Evolutionary conservation across 164 flowering plant species (phyloP).

Genomic region (Liriodendron chinense): DNA sequence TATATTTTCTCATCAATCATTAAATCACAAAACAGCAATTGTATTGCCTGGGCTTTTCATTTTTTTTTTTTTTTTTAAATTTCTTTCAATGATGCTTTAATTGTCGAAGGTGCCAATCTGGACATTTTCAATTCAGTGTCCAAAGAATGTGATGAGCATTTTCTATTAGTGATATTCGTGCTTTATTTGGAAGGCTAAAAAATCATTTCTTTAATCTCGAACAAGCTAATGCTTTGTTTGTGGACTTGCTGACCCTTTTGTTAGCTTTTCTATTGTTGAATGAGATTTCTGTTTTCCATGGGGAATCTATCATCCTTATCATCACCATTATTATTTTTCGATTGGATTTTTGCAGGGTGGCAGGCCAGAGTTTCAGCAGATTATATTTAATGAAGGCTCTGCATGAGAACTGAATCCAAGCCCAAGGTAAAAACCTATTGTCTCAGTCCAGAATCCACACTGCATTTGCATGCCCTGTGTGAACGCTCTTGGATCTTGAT

Average conservation of each 20-base stretch:
- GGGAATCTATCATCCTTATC: not conserved
- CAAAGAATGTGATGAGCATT: no score
- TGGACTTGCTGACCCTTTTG: not conserved
- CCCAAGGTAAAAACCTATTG: not conserved
- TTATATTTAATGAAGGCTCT: slow-evolving; percentile 79
- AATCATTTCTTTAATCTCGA: no score
- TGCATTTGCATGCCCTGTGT: not conserved
- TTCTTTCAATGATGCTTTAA: no score
- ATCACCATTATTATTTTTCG: not conserved
- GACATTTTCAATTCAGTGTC: no score
- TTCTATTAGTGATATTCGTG: no score
- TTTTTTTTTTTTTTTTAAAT: no score
- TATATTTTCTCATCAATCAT: no score
- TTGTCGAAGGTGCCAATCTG: no score
- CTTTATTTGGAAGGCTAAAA: no score
- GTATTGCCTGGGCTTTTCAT: no score
- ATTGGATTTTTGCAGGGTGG: slow-evolving; percentile 53
- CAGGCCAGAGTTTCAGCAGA: slow-evolving; percentile 87
- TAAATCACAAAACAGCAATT: no score
- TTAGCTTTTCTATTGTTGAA: no score
- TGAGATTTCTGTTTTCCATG: not conserved
- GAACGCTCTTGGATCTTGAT: not conserved
- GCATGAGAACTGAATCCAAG: slow-evolving; percentile 54
- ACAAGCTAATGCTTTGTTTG: not conserved
- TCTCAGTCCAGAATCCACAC: not conserved